phyloP scores from a whole-genome alignment of 2,329 filamentous ascomycete species.

The Venturia oleaginea region DNA sequence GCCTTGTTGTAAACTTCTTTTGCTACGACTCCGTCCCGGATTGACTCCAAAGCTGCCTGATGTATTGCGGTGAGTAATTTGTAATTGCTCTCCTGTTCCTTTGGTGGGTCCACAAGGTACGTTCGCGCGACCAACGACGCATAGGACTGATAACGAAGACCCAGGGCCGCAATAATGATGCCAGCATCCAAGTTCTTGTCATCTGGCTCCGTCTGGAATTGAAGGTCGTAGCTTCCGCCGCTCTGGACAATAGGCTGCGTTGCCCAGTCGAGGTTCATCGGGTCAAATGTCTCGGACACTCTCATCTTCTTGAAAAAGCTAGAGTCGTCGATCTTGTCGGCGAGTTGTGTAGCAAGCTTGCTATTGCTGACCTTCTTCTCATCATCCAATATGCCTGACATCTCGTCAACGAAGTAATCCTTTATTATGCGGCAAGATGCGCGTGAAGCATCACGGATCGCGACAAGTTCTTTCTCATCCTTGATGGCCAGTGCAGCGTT shows the following conservation, averaged over 20 bases:
- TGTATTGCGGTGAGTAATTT: constrained; percentile 79
- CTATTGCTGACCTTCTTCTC: constrained; percentile 97
- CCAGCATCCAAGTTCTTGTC: constrained; percentile 77
- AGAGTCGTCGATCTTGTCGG: constrained; percentile 81
- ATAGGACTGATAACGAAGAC: constrained; percentile 91
- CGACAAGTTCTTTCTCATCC: constrained; percentile 87
- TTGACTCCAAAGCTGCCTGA: constrained; percentile 80
- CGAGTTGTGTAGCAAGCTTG: constrained; percentile 74
- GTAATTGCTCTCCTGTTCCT: constrained; percentile 89
- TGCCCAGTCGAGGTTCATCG: constrained; percentile 86
- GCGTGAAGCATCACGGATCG: constrained; percentile 88
- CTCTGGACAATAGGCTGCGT: constrained; percentile 87
- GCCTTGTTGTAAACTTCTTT: constrained; percentile 94
- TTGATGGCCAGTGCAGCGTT: constrained; percentile 81
- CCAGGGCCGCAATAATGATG: constrained; percentile 86
- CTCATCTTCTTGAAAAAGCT: constrained; percentile 90
- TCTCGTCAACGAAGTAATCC: constrained; percentile 95
- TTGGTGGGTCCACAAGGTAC: constrained; percentile 94
- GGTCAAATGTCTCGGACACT: constrained; percentile 78
- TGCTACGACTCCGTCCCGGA: constrained; percentile 73
- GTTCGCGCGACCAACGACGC: constrained; percentile 87
- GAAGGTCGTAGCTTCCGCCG: constrained; percentile 88
- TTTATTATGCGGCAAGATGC: constrained; percentile 92
- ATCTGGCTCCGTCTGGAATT: constrained; percentile 68
- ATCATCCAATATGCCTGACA: constrained; percentile 90